Evolutionary conservation across 495 filamentous ascomycete genomes (phyloP).

Genomic region (Trichodelitschia bisporula): DNA sequence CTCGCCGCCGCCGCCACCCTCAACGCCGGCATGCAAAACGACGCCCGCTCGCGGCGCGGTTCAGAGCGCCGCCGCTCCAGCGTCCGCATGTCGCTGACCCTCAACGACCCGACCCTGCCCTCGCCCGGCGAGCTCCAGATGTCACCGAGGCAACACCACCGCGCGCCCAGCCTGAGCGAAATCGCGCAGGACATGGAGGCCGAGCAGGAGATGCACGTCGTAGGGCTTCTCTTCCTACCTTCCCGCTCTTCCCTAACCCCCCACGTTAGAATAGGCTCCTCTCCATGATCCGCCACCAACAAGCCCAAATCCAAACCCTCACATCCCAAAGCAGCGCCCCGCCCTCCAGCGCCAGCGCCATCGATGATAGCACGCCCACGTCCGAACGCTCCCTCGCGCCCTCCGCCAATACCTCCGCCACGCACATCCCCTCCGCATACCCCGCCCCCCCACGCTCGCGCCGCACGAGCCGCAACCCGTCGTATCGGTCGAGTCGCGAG

Average conservation of each 20-base stretch:
- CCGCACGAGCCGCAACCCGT: conserved; percentile 18
- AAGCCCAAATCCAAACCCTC: conserved; percentile 42
- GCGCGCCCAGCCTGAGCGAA: conserved; percentile 69
- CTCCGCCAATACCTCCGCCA: conserved; percentile 29
- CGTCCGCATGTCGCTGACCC: conserved; percentile 46
- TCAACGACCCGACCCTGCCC: conserved; percentile 34
- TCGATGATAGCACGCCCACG: conserved; percentile 44
- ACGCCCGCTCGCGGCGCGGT: conserved; percentile 28
- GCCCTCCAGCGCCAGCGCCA: conserved; percentile 24
- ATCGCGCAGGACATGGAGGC: conserved; percentile 86
- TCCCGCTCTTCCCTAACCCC: neutral
- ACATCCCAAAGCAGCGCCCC: conserved; percentile 24
- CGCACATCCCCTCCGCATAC: conserved; percentile 5
- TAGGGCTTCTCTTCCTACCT: conserved; percentile 13
- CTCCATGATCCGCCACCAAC: conserved; percentile 69
- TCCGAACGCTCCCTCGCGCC: no score
- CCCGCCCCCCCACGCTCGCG: conserved; percentile 28
- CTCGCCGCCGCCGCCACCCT: conserved; percentile 42
- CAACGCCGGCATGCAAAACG: conserved; percentile 41
- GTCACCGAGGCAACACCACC: conserved; percentile 12
- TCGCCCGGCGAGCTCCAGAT: conserved; percentile 36
- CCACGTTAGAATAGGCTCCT: conserved; percentile 65
- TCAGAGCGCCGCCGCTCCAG: conserved; percentile 39
- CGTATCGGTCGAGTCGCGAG: conserved; percentile 13
- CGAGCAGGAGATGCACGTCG: conserved; percentile 89